Evolutionary conservation across 805 yeast genomes (phyloP).

Genomic region (Lipomyces anomalus): DNA sequence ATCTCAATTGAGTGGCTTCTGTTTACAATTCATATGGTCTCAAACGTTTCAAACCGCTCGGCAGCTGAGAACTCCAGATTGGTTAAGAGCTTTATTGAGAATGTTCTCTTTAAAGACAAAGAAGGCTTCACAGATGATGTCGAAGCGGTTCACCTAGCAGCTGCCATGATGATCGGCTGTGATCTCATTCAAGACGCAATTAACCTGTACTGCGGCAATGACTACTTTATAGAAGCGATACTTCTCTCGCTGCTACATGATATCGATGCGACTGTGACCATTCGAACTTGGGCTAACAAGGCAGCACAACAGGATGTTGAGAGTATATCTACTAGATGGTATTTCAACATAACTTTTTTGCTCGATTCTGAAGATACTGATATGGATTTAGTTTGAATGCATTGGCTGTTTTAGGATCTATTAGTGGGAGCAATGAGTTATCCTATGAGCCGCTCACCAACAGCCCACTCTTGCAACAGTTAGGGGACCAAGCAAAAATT

Average conservation of each 20-base stretch:
- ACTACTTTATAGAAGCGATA: conserved; percentile 18
- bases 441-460: too few relatives aligned
- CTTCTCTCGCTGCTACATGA: conserved; percentile 15
- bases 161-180: conserved; percentile 21
- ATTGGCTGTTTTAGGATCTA: conserved; percentile 5
- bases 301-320: conserved; percentile 8
- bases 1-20: conserved; percentile 21
- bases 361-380: background rate
- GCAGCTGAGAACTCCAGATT: conserved; percentile 1
- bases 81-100: conserved; percentile 13
- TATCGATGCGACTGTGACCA: conserved; percentile 6
- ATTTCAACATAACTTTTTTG: background rate
- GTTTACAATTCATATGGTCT: conserved; percentile 16
- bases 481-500: conserved; percentile 2
- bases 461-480: too few relatives aligned
- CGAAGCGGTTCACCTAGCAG: conserved; percentile 22
- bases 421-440: too few relatives aligned
- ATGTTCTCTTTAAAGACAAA: conserved; percentile 13
- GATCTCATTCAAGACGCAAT: conserved; percentile 13
- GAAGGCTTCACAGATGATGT: conserved; percentile 22
- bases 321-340: conserved; percentile 12
- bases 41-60: background rate
- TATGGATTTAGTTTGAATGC: conserved; percentile 3
- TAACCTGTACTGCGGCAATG: conserved; percentile 10
- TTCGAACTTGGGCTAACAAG: conserved; percentile 12